Evolutionary conservation across 2,329 filamentous ascomycete genomes (phyloP), one percentile per base, ranked within the genome.

Genomic region (Chalaropsis ovoidea): DNA sequence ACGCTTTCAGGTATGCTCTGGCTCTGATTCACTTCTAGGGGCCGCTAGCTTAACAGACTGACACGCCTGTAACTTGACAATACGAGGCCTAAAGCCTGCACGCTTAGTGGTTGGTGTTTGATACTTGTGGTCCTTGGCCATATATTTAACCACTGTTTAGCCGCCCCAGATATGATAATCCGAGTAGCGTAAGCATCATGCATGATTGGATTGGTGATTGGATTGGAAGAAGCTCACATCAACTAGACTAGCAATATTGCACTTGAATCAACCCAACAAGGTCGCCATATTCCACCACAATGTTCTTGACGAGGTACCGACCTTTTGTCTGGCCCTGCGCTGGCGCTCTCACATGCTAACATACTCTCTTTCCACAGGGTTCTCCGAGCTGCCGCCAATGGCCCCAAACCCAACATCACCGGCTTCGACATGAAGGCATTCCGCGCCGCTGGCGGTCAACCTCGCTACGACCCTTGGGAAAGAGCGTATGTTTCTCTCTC

Each of bases 361-460:
- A 43, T 24, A 42, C n/a, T 24, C 8, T 65, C 15, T 42, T 27
- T 19, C 42, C 68, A 67, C 69, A 78, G 76, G 73, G 71, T 75
- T 76, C 77, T 83, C 75, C 77, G 81, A 73, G 78, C 79, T 73
- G 78, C 80, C 73, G 72, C 75, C 68, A 75, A 78, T 73, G 77
- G 77, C 73, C 76, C 76, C 71, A 82, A 82, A 79, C 81, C 84
- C 74, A 91, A 90, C 82, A 84, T 95, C 77, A 96, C 93, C 72
- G 93, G 93, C 78, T 97, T 97, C 82, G 87, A 94, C 79, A 82
- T 90, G 73, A 85, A 84, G 75, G 88, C 89, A 77, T 86, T 92
- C 77, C 88, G 85, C 74, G 84, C 83, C 69, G 81, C 91, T 58
- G 80, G 89, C 71, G 84, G 84, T 69, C 81, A 77, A 70, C 79